Evolutionary conservation across 2,329 filamentous ascomycete genomes (phyloP), one percentile per base, ranked within the genome.

Genomic region (Capronia coronata): DNA sequence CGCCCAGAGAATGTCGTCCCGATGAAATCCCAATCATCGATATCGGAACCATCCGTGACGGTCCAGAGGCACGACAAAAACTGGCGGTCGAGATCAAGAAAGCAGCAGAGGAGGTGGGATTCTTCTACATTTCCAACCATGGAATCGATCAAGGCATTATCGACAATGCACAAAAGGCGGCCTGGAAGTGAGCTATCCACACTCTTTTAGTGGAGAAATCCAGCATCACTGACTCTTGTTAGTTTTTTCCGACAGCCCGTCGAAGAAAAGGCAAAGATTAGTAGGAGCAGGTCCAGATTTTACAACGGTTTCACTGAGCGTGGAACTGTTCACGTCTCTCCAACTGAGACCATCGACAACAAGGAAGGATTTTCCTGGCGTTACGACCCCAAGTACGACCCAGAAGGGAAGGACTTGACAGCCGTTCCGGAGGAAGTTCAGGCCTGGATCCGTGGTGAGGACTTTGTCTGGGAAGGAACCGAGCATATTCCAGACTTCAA

Each of bases 1-100:
- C 68, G 6, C 68, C 70, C 3, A 62, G 71, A 19, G 62, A 64
- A 16, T 70, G 69, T 27, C 66, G 64, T 2, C 53, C 63, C 2
- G 65, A 62, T 57, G 71, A 79, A 59, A 75, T 79, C 9, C 77
- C 77, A 2, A 60, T 79, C 27, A 75, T 80, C 42, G 74, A 79
- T 57, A 61, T 79, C 2, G 65, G 67, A 0, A 59, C 62, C 8
- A 67, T 73, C 47, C 66, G 68, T 41, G 43, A 59, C 1, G 60
- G 65, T 0, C 45, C 68, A 0, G 55, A 61, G 0, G 64, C 67
- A 2, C 69, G 71, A 0, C 61, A 66, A 30, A 52, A 59, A 10
- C 66, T 76, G 0, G 74, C 73, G 0, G 55, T 57, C 0, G 60
- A 66, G 2, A 68, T 78, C 10, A 67, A 65, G 14, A 56, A 63